These are phyloP conservation scores for Colletotrichum tofieldiae DNA, from an alignment of 2,329 filamentous ascomycete genomes.

Conservation along the genomic window DNA sequence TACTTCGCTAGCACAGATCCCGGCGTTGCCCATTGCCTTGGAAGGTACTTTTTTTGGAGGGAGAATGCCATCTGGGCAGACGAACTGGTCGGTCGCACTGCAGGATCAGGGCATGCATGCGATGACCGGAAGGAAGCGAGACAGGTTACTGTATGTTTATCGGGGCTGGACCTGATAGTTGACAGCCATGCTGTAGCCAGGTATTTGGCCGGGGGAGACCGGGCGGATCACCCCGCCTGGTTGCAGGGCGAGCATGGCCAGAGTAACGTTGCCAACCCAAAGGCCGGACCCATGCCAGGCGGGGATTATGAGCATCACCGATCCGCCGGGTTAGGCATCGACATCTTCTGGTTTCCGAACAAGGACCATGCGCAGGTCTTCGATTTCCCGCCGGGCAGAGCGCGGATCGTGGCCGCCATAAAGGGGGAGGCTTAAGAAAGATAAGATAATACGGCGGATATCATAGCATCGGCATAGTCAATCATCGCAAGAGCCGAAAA, in stretches of 20 bases:
- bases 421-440: slow-evolving; percentile 27
- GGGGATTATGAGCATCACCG: slow-evolving; percentile 15
- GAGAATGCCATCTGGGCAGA: slow-evolving; percentile 81
- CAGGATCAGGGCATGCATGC: slow-evolving; percentile 19
- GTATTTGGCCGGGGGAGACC: slow-evolving; percentile 61
- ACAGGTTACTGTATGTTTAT: slow-evolving; percentile 70
- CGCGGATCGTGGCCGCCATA: slow-evolving; percentile 50
- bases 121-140: slow-evolving; percentile 47
- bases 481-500: background rate
- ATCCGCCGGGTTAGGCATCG: slow-evolving; percentile 57
- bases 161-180: slow-evolving; percentile 76
- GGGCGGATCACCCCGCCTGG: slow-evolving; percentile 39
- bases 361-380: slow-evolving; percentile 78
- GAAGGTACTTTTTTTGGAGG: slow-evolving; percentile 79
- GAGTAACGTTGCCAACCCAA: slow-evolving; percentile 35
- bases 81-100: slow-evolving; percentile 61
- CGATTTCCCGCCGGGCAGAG: slow-evolving; percentile 53
- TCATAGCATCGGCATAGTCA: slow-evolving; percentile 2
- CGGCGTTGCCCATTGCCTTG: slow-evolving; percentile 75
- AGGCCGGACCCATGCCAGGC: slow-evolving; percentile 1
- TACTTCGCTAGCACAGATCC: slow-evolving; percentile 80
- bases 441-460: slow-evolving; percentile 5
- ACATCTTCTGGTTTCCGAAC: slow-evolving; percentile 73
- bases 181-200: slow-evolving; percentile 70
- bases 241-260: slow-evolving; percentile 42